phyloP scores from a whole-genome alignment of 805 yeast species.

The Hanseniaspora lindneri region DNA sequence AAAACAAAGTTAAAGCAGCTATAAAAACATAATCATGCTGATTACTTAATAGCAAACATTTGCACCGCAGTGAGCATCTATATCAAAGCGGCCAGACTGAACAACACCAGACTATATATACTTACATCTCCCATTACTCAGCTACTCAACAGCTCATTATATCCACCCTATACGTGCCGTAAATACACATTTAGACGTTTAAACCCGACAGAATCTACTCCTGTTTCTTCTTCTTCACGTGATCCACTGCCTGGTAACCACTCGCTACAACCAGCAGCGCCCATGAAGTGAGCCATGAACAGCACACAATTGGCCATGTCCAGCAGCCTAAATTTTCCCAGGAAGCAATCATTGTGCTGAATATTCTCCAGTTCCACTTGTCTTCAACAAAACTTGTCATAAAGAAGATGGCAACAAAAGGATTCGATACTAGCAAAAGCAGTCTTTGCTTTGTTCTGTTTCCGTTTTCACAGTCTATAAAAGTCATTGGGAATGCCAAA shows the following conservation, averaged over 20 bases:
- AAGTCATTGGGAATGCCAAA: conserved; percentile 62
- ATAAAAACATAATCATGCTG: too few species aligned
- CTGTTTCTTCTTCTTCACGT: not conserved
- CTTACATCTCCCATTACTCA: too few species aligned
- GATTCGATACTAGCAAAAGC: conserved; percentile 39
- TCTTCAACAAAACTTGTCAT: conserved; percentile 28
- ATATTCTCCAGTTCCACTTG: conserved; percentile 31
- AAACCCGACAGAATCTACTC: too few species aligned
- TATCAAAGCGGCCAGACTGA: too few species aligned
- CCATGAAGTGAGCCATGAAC: conserved; percentile 86
- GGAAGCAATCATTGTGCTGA: conserved; percentile 45
- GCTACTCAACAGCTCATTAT: too few species aligned
- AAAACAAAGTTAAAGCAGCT: too few species aligned
- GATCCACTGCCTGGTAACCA: not conserved
- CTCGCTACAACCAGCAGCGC: conserved; percentile 29
- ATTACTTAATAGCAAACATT: too few species aligned
- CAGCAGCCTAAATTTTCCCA: conserved; percentile 65
- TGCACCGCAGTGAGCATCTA: too few species aligned
- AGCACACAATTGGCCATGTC: conserved; percentile 67
- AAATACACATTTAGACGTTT: too few species aligned
- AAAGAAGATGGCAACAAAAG: conserved; percentile 34
- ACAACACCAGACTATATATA: too few species aligned
- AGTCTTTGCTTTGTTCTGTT: conserved; percentile 25
- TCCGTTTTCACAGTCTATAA: conserved; percentile 28
- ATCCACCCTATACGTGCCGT: too few species aligned